Evolutionary conservation across 805 yeast genomes (phyloP).

Genomic region (Candida ulmi): DNA sequence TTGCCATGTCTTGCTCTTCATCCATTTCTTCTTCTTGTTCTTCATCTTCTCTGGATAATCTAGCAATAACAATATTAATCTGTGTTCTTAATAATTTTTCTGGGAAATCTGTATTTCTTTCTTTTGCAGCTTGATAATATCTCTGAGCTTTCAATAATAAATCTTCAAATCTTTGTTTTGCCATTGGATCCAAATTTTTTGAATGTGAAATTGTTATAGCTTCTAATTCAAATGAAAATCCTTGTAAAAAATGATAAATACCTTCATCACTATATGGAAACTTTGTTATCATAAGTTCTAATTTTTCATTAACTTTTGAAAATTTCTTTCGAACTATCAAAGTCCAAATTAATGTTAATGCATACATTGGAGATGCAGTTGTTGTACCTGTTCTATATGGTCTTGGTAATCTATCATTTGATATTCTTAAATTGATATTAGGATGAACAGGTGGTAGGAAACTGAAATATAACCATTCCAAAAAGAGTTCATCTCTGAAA

Average conservation of each 20-base stretch:
- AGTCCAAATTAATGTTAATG: constrained; percentile 15
- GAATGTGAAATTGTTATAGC: constrained; percentile 5
- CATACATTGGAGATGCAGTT: constrained; percentile 9
- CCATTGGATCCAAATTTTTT: not conserved
- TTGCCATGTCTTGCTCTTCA: no score
- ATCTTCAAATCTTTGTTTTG: constrained; percentile 8
- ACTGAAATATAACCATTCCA: constrained; percentile 14
- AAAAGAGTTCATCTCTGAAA: constrained; percentile 20
- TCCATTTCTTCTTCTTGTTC: not conserved
- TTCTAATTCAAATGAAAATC: constrained; percentile 18
- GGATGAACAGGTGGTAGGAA: no score
- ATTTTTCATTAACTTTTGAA: constrained; percentile 12
- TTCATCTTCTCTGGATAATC: constrained; percentile 3
- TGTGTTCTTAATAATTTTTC: constrained; percentile 14
- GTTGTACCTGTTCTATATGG: constrained; percentile 14
- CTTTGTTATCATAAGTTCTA: constrained; percentile 10
- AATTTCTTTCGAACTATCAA: constrained; percentile 16
- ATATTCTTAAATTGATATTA: no score
- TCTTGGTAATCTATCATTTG: not conserved
- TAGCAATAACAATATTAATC: constrained; percentile 7
- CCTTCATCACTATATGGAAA: constrained; percentile 20
- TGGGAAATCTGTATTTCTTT: constrained; percentile 11
- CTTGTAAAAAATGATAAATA: constrained; percentile 18
- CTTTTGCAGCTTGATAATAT: constrained; percentile 11
- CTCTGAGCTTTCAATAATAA: constrained; percentile 10